phyloP scores from a whole-genome alignment of 2,329 filamentous ascomycete genomes.

The Blastomyces percursus region DNA sequence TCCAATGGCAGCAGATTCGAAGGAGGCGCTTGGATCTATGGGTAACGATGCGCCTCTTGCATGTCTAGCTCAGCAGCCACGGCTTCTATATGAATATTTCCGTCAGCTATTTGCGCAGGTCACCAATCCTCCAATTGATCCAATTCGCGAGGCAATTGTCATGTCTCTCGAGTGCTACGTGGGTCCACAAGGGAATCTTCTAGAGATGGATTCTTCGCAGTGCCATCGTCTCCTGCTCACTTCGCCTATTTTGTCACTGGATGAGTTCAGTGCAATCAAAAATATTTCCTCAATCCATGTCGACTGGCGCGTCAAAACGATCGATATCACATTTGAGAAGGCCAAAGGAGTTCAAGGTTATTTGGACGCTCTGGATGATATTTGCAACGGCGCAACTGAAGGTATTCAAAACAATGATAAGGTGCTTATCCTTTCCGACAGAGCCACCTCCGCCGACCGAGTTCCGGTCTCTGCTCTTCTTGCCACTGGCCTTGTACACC shows the following conservation, averaged over 20 bases:
- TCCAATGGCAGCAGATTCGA: conserved; percentile 94
- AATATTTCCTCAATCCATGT: conserved; percentile 62
- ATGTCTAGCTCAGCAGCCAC: conserved; percentile 79
- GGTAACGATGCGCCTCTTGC: conserved; percentile 91
- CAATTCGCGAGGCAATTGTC: conserved; percentile 92
- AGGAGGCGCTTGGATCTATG: conserved; percentile 95
- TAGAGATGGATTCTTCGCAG: conserved; percentile 86
- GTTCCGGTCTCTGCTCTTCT: conserved; percentile 77
- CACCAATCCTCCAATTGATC: conserved; percentile 94
- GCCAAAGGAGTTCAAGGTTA: conserved; percentile 72
- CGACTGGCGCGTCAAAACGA: conserved; percentile 77
- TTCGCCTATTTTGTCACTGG: conserved; percentile 78
- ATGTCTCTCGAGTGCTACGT: conserved; percentile 98
- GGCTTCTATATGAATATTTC: conserved; percentile 92
- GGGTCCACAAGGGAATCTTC: conserved; percentile 84
- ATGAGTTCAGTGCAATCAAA: conserved; percentile 79
- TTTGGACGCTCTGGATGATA: conserved; percentile 72
- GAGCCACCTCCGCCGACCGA: conserved; percentile 69
- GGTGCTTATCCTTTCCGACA: conserved; percentile 80
- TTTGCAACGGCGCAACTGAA: conserved; percentile 73
- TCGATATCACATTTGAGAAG: conserved; percentile 91
- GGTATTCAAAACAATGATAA: conserved; percentile 75
- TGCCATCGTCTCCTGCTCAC: conserved; percentile 76
- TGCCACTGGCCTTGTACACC: conserved; percentile 87
- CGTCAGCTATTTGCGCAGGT: conserved; percentile 95